Conservation (phyloP, 2,329 filamentous ascomycete species). For the Epicoccum nigrum region DNA sequence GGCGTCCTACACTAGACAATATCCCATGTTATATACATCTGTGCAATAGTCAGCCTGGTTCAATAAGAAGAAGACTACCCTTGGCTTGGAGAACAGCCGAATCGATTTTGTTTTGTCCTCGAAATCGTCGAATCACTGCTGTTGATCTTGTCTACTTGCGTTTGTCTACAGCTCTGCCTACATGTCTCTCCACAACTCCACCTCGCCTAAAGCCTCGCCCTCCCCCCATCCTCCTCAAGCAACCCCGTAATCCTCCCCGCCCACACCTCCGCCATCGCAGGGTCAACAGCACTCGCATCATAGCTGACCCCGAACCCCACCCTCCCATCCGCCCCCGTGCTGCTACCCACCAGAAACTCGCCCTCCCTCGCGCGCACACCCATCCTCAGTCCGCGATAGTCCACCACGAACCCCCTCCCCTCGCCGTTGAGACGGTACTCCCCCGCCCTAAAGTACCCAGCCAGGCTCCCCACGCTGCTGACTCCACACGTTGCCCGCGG, state of each 20-base stretch:
- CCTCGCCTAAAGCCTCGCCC: conserved; percentile 6
- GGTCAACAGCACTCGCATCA: conserved; percentile 48
- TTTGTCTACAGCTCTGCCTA: neutral
- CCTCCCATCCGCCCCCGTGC: conserved; percentile 43
- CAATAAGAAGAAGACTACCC: conserved; percentile 46
- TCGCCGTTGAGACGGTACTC: conserved; percentile 31
- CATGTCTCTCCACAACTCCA: neutral
- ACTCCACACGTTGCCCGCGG: conserved; percentile 54
- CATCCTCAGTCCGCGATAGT: conserved; percentile 46
- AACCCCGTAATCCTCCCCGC: conserved; percentile 38
- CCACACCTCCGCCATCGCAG: conserved; percentile 41
- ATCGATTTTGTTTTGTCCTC: conserved; percentile 26
- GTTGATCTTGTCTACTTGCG: neutral
- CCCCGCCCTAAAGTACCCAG: conserved; percentile 41
- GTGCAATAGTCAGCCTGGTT: conserved; percentile 49
- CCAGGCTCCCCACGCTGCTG: conserved; percentile 49
- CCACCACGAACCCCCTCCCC: conserved; percentile 48
- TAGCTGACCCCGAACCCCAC: conserved; percentile 51
- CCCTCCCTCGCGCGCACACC: conserved; percentile 53
- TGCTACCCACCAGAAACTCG: conserved; percentile 55
- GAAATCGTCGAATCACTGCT: neutral
- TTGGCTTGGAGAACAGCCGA: conserved; percentile 35
- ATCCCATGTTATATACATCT: conserved; percentile 50
- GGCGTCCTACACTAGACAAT: conserved; percentile 36
- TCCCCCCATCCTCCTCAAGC: conserved; percentile 31